Evolutionary conservation across 495 filamentous ascomycete genomes (phyloP).

Genomic region (Hypoxylon rickii): DNA sequence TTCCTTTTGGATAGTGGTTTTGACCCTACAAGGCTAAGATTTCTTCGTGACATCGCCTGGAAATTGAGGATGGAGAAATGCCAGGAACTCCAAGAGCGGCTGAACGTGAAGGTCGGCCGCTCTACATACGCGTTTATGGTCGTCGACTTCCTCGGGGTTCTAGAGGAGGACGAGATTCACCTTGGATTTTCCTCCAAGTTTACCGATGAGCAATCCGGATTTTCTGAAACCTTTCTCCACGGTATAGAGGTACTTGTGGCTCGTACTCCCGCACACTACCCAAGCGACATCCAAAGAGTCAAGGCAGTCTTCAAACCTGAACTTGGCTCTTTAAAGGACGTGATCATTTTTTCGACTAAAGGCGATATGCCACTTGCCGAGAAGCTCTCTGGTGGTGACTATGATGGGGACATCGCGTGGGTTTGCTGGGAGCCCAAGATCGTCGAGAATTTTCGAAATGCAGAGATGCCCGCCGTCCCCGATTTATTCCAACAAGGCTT

Average conservation of each 20-base stretch:
- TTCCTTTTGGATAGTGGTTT: constrained; percentile 71
- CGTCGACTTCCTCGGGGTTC: constrained; percentile 72
- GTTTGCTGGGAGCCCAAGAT: constrained; percentile 85
- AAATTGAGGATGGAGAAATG: constrained; percentile 60
- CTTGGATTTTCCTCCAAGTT: constrained; percentile 76
- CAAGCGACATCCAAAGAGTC: constrained; percentile 82
- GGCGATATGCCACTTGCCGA: constrained; percentile 74
- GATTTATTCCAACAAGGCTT: constrained; percentile 59
- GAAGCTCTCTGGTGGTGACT: constrained; percentile 90
- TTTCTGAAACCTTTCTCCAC: constrained; percentile 64
- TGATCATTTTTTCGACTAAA: constrained; percentile 80
- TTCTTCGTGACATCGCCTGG: constrained; percentile 61
- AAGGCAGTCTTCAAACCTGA: constrained; percentile 62
- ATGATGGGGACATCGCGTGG: constrained; percentile 91
- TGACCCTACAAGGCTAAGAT: constrained; percentile 59
- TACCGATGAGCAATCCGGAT: constrained; percentile 54
- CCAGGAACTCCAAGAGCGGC: constrained; percentile 58
- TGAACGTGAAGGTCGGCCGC: constrained; percentile 73
- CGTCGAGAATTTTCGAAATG: constrained; percentile 75
- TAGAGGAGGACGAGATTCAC: constrained; percentile 78
- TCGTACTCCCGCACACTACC: constrained; percentile 78
- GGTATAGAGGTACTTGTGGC: constrained; percentile 81
- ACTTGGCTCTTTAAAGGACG: constrained; percentile 77
- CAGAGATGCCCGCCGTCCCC: constrained; percentile 56
- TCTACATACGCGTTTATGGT: constrained; percentile 83